phyloP scores from a whole-genome alignment of 305 asterid species.

The Fraxinus albicans region DNA sequence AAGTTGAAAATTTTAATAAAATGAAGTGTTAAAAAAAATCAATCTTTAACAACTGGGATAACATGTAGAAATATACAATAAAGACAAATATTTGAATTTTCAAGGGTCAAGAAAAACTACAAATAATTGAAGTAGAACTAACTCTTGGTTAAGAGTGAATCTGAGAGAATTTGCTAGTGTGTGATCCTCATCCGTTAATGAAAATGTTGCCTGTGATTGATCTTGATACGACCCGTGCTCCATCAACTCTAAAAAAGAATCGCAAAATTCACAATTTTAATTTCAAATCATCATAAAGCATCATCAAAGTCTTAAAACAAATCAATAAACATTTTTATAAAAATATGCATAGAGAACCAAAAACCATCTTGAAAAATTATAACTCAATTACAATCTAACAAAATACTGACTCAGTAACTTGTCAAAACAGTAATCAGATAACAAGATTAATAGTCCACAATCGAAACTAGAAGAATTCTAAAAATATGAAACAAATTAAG shows the following conservation, averaged over 20 bases:
- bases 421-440: background rate
- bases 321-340: background rate
- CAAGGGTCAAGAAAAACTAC: background rate
- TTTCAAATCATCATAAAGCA: background rate
- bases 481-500: background rate
- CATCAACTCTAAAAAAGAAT: slow-evolving; percentile 38
- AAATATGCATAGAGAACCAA: background rate
- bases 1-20: background rate
- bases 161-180: slow-evolving; percentile 80
- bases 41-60: background rate
- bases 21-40: background rate
- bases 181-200: slow-evolving; percentile 73
- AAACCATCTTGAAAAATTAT: background rate
- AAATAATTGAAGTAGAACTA: slow-evolving; percentile 26
- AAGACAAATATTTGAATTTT: background rate
- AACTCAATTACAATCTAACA: background rate
- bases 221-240: slow-evolving; percentile 64
- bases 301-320: background rate
- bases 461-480: background rate
- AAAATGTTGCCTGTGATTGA: slow-evolving; percentile 65
- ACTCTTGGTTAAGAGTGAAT: slow-evolving; percentile 78
- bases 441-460: background rate
- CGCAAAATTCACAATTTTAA: background rate
- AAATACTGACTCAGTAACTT: background rate
- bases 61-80: background rate